phyloP scores from a whole-genome alignment of 352 stramenopile species.

The Pythium sukuiense region DNA sequence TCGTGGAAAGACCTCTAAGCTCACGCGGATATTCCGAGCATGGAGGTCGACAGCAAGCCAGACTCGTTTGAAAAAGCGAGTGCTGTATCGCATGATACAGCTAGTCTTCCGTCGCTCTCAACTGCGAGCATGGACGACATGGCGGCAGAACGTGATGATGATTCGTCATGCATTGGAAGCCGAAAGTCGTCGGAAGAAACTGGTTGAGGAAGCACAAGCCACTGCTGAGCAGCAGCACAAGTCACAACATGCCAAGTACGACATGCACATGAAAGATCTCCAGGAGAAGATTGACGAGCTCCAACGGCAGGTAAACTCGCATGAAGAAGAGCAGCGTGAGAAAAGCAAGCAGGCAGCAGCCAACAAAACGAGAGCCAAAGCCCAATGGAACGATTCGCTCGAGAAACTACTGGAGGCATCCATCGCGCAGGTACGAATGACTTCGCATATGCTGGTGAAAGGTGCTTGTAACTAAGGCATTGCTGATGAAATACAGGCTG shows the following conservation, averaged over 20 bases:
- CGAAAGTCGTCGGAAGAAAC: not conserved
- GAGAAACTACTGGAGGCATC: constrained; percentile 8
- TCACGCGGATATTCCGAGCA: constrained; percentile 6
- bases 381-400: not conserved
- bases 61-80: not conserved
- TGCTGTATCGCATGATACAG: constrained; percentile 10
- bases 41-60: constrained; percentile 1
- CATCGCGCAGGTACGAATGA: constrained; percentile 13
- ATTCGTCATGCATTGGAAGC: not conserved
- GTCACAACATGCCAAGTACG: constrained; percentile 5
- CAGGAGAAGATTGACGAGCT: constrained; percentile 14
- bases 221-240: not conserved
- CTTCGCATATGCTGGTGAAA: not conserved
- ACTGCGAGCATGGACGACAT: constrained; percentile 17
- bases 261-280: constrained; percentile 3
- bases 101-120: constrained; percentile 5
- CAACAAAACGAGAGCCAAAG: not conserved
- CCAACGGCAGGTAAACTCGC: not conserved
- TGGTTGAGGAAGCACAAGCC: not conserved
- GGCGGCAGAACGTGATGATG: constrained; percentile 5
- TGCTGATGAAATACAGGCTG: constrained; percentile 35
- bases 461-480: not conserved
- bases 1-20: not conserved
- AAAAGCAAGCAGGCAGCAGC: not conserved
- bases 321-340: constrained; percentile 7